phyloP scores from a whole-genome alignment of 2,329 filamentous ascomycete species.

The Colletotrichum australisinense region DNA sequence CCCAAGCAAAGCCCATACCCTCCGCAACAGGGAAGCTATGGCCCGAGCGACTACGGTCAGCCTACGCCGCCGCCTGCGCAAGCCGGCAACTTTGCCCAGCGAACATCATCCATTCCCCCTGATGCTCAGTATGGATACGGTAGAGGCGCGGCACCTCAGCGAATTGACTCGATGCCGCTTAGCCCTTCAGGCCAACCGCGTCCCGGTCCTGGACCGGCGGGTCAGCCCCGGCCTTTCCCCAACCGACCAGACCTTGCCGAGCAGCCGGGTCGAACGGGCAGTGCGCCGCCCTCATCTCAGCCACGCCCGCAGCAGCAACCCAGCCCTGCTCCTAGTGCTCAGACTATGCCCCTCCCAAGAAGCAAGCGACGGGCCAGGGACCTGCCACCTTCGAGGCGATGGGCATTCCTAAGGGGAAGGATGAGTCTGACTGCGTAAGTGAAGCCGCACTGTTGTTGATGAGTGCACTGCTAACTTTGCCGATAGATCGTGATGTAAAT shows the following conservation, averaged over 20 bases:
- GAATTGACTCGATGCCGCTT: slow-evolving; percentile 46
- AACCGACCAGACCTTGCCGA: slow-evolving; percentile 33
- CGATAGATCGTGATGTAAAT: slow-evolving; percentile 34
- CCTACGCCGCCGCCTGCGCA: slow-evolving; percentile 39
- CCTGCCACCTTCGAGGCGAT: slow-evolving; percentile 98
- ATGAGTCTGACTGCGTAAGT: slow-evolving; percentile 91
- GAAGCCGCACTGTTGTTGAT: neutral
- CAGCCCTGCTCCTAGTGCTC: slow-evolving; percentile 44
- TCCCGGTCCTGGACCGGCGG: slow-evolving; percentile 25
- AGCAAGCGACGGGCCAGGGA: slow-evolving; percentile 72
- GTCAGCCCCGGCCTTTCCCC: slow-evolving; percentile 18
- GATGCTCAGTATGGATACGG: slow-evolving; percentile 42
- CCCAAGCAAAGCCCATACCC: slow-evolving; percentile 48
- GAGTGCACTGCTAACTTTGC: neutral
- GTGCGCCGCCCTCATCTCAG: slow-evolving; percentile 48
- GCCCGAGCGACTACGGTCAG: slow-evolving; percentile 34
- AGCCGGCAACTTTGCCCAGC: slow-evolving; percentile 53
- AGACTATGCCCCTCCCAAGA: slow-evolving; percentile 51
- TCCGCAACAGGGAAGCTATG: slow-evolving; percentile 38
- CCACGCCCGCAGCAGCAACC: slow-evolving; percentile 41
- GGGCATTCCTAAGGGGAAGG: slow-evolving; percentile 88
- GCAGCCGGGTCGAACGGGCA: slow-evolving; percentile 46
- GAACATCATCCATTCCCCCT: slow-evolving; percentile 45
- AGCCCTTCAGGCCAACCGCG: slow-evolving; percentile 27
- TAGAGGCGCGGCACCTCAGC: slow-evolving; percentile 44